Evolutionary conservation across 2,329 filamentous ascomycete genomes (phyloP).

Genomic region (Raffaelea albimanens): DNA sequence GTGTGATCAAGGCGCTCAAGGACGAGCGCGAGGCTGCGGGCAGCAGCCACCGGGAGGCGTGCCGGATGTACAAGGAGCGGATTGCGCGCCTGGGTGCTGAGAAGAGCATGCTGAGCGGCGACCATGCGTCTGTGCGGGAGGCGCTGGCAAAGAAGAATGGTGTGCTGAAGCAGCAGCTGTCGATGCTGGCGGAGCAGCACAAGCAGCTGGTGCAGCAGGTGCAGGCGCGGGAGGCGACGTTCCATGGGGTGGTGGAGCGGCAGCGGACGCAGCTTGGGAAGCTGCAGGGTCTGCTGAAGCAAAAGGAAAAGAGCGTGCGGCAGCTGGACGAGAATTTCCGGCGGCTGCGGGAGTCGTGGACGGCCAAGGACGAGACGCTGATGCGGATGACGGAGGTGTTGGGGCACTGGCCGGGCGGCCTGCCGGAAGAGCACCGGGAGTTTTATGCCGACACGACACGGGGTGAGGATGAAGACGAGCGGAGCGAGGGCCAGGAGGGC

Average conservation of each 20-base stretch:
- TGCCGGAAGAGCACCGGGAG: conserved; percentile 4
- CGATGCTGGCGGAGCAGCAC: neutral
- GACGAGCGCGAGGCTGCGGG: conserved; percentile 12
- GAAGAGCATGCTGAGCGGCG: conserved; percentile 12
- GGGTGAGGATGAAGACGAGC: neutral
- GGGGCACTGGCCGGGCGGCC: conserved; percentile 6
- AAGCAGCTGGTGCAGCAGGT: conserved; percentile 4
- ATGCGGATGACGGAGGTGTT: conserved; percentile 11
- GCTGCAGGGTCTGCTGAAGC: conserved; percentile 9
- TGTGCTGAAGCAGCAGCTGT: neutral
- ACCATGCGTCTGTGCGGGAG: conserved; percentile 9
- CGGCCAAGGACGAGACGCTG: conserved; percentile 12
- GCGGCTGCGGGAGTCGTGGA: conserved; percentile 13
- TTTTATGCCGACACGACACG: conserved; percentile 2
- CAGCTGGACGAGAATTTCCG: conserved; percentile 14
- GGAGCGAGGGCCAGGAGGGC: neutral
- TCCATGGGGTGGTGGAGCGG: conserved; percentile 9
- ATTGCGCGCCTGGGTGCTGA: conserved; percentile 12
- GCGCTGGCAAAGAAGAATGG: conserved; percentile 7
- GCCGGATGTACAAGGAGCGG: conserved; percentile 11
- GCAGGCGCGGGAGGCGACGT: conserved; percentile 7
- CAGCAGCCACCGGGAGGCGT: conserved; percentile 13
- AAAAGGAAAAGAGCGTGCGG: conserved; percentile 12
- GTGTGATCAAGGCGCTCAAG: conserved; percentile 13
- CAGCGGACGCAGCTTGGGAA: conserved; percentile 10